Base-by-base conservation (phyloP, 2,329 filamentous ascomycete genomes). In the Aspergillus persii region DNA sequence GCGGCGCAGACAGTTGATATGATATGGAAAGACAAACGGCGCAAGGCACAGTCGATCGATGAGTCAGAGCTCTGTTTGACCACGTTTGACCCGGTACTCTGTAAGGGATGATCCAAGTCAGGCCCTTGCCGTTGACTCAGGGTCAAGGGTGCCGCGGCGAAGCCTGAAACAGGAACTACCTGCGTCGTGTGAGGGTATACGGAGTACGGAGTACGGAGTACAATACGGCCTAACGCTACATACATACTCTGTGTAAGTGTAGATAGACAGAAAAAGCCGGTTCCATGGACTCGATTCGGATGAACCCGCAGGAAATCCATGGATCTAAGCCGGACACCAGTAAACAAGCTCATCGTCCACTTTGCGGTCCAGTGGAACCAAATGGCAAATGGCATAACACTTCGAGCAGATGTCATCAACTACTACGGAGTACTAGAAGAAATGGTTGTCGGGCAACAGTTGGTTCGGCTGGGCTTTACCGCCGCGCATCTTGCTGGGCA, bases 401-500 rank as follows among this genome's bases (percentile, higher is more conserved):
- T 56, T 46, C 33, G 39, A 50, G 46, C n/a, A 12, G 36, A 30
- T 33, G 36, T 23, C 52, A 47, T 54, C 59, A n/a, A 55, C 46
- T 41, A 23, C 18, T 23, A 23, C 18, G 18, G 18, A 23, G 18
- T 23, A 23, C 18, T 23, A 52, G 12, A 54, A 53, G 58, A 58
- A 59, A 62, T 57, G 57, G 50, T 58, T 63, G 69, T 68, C 69
- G 64, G 69, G 69, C 68, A 63, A 68, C 64, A 63, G 61, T 63
- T 62, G 63, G 62, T 58, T 23, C 56, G 61, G 36, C 68, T 70
- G 58, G 68, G 67, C 69, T 70, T 72, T 72, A 71, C 70, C 69
- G 70, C 70, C 55, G 67, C 53, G 26, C 53, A 58, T 61, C 63
- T 41, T 68, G 66, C 71, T 73, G 71, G 71, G 71, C 71, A 73